Evolutionary conservation across 441 rosid species (phyloP).

Genomic region (Gossypium trilobum): DNA sequence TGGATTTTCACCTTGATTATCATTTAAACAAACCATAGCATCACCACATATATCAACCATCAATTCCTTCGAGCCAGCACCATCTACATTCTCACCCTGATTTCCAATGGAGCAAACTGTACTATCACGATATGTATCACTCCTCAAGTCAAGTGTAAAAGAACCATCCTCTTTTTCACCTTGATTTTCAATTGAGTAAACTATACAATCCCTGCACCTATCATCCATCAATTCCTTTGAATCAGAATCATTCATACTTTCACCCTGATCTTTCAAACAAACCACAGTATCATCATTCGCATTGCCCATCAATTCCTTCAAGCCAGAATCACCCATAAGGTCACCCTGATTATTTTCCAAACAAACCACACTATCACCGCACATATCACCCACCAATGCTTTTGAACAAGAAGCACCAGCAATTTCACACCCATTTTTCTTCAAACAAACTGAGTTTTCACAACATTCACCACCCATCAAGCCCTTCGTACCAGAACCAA

Average conservation of each 20-base stretch:
- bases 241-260: neutral
- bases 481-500: constrained; percentile 10
- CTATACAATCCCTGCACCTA: neutral
- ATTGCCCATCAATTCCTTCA: constrained; percentile 8
- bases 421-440: neutral
- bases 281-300: neutral
- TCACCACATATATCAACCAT: neutral
- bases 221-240: neutral
- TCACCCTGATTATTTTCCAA: constrained; percentile 6
- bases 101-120: constrained; percentile 4
- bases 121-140: neutral
- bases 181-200: constrained; percentile 2
- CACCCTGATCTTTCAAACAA: neutral
- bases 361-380: neutral
- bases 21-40: neutral
- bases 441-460: neutral
- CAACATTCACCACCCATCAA: constrained; percentile 9
- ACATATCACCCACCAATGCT: neutral
- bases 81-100: constrained; percentile 1
- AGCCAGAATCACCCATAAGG: constrained; percentile 15
- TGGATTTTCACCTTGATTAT: constrained; percentile 12
- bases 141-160: neutral
- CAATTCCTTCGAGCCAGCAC: neutral
- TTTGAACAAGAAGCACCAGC: constrained; percentile 4
- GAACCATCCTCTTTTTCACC: neutral